phyloP scores from a whole-genome alignment of 164 flowering plant genomes.

The Aristolochia fimbriata region DNA sequence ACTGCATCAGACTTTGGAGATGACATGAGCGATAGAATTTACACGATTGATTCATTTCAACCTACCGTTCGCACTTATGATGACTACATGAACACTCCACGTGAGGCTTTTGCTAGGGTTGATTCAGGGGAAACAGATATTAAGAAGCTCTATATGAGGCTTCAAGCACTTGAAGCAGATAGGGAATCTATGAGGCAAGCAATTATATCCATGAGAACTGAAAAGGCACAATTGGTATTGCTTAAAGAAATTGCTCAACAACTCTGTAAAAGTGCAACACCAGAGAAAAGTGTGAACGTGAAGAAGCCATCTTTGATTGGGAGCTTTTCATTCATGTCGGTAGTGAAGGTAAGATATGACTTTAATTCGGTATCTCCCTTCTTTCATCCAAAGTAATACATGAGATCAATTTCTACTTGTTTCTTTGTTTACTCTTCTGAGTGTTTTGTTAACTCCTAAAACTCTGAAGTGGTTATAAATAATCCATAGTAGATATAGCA shows the following conservation, averaged over 20 bases:
- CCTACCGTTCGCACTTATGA: slow-evolving; percentile 25
- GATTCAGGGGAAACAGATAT: slow-evolving; percentile 63
- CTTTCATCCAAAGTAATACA: not conserved
- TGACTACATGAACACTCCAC: slow-evolving; percentile 41
- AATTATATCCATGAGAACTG: slow-evolving; percentile 80
- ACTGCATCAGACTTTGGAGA: slow-evolving; percentile 58
- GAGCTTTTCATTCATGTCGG: slow-evolving; percentile 37
- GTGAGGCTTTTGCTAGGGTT: slow-evolving; percentile 26
- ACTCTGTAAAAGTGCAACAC: slow-evolving; percentile 58
- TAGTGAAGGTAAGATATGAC: slow-evolving; percentile 47
- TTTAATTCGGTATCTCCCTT: not conserved
- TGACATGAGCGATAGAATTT: slow-evolving; percentile 73
- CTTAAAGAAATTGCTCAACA: slow-evolving; percentile 90
- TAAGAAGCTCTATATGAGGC: slow-evolving; percentile 72
- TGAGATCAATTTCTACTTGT: too few species aligned
- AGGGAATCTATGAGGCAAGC: slow-evolving; percentile 94
- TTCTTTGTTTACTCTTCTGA: too few species aligned
- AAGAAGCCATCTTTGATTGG: slow-evolving; percentile 40
- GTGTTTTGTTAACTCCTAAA: not conserved
- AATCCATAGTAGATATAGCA: not conserved
- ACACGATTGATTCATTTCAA: slow-evolving; percentile 74
- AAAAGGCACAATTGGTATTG: slow-evolving; percentile 75
- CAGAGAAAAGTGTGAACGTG: slow-evolving; percentile 39
- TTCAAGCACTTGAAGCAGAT: slow-evolving; percentile 97
- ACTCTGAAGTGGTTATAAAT: not conserved